A percentile compares a stretch with the other conserved stretches of the same genome.
These are phyloP conservation scores for Lagenidium giganteum DNA, from an alignment of 352 stramenopile species.

Conservation along the genomic window DNA sequence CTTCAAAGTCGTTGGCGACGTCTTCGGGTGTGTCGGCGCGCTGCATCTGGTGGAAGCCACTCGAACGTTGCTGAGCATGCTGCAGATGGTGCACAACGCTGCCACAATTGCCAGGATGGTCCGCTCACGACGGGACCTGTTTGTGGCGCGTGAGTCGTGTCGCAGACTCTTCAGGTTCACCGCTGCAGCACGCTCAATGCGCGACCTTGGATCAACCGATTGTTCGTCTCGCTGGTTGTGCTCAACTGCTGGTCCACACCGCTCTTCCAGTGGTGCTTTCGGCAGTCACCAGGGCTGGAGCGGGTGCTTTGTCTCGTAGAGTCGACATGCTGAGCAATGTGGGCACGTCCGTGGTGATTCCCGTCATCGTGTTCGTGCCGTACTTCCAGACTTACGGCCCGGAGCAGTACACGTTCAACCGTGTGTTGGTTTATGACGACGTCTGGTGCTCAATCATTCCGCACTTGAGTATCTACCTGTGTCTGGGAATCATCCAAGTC, in stretches of 20 bases:
- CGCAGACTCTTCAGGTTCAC: conserved; percentile 9
- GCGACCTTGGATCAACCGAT: conserved; percentile 10
- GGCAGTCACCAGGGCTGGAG: conserved; percentile 11
- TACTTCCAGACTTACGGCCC: conserved; percentile 25
- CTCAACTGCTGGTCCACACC: conserved; percentile 24
- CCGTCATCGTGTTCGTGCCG: conserved; percentile 26
- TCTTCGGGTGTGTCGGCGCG: too few species aligned
- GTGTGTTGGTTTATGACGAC: conserved; percentile 32
- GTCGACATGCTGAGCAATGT: conserved; percentile 23
- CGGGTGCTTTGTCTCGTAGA: conserved; percentile 17
- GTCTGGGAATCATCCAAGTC: conserved; percentile 1
- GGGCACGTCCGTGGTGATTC: conserved; percentile 20
- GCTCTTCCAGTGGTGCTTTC: conserved; percentile 8
- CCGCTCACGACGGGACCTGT: too few species aligned
- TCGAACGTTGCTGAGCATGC: too few species aligned
- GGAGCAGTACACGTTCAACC: conserved; percentile 23
- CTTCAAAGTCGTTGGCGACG: conserved; percentile 11
- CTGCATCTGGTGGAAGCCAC: too few species aligned
- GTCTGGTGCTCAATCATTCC: conserved; percentile 26
- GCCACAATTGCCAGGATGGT: too few species aligned
- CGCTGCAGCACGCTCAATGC: conserved; percentile 8
- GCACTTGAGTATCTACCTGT: conserved; percentile 26
- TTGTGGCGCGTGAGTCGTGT: conserved; percentile 8
- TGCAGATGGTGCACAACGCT: too few species aligned
- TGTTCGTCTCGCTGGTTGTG: conserved; percentile 14